Evolutionary conservation across 805 yeast genomes (phyloP).

Genomic region (Pichia deserticola): DNA sequence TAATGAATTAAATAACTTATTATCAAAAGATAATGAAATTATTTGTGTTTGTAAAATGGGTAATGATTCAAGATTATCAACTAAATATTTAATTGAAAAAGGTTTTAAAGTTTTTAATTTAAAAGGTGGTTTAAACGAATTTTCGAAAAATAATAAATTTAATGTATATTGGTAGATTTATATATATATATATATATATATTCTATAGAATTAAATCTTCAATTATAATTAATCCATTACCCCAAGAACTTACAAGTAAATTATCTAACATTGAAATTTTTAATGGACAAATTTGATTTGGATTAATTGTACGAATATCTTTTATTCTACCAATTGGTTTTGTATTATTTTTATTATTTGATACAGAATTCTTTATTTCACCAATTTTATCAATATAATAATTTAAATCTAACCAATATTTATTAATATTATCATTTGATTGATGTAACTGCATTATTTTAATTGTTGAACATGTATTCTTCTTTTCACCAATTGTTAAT

Average conservation of each 20-base stretch:
- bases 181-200: conserved; percentile 4
- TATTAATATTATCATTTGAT: conserved; percentile 6
- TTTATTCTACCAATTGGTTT: background rate
- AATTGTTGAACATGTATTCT: conserved; percentile 11
- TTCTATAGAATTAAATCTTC: conserved; percentile 17
- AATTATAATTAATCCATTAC: conserved; percentile 24
- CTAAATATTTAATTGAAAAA: conserved; percentile 43
- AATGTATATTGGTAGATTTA: conserved; percentile 27
- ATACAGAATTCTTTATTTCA: background rate
- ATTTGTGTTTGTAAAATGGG: conserved; percentile 80
- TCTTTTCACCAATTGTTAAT: conserved; percentile 8
- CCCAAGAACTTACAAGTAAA: conserved; percentile 20
- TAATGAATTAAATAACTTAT: conserved; percentile 5
- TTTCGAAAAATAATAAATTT: conserved; percentile 12
- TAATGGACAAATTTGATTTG: conserved; percentile 10
- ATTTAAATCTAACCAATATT: conserved; percentile 19
- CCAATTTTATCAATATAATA: conserved; percentile 9
- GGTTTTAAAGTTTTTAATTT: conserved; percentile 58
- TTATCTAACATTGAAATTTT: conserved; percentile 8
- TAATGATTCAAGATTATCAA: conserved; percentile 82
- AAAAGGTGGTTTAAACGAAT: conserved; percentile 56
- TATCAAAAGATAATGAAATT: conserved; percentile 20
- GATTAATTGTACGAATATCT: conserved; percentile 9
- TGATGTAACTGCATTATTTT: conserved; percentile 19
- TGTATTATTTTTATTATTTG: background rate